These are phyloP conservation scores for Aplosporella prunicola DNA, from an alignment of 2,329 filamentous ascomycete genomes.

Conservation along the genomic window DNA sequence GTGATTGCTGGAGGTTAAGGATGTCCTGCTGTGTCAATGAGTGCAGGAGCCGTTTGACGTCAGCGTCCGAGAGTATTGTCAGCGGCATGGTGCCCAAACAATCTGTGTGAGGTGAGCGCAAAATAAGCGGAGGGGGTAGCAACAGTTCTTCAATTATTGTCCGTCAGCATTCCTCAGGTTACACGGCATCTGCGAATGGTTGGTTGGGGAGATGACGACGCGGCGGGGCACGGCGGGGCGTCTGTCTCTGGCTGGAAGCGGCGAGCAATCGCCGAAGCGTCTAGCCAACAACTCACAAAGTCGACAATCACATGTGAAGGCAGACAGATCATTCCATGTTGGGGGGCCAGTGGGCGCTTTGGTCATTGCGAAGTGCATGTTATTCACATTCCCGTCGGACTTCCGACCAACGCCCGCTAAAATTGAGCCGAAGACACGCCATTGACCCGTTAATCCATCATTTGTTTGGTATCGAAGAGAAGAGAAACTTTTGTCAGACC, in stretches of 20 bases:
- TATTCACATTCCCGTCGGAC: constrained; percentile 9
- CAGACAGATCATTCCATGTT: no score
- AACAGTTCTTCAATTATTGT: no score
- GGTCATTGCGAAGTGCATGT: constrained; percentile 8
- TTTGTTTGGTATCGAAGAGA: constrained; percentile 17
- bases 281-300: no score
- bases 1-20: constrained; percentile 45
- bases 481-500: constrained; percentile 59
- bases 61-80: constrained; percentile 48
- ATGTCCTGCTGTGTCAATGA: constrained; percentile 49
- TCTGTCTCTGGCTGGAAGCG: no score
- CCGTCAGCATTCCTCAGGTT: no score
- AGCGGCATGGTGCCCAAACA: constrained; percentile 42
- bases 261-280: no score
- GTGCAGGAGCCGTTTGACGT: constrained; percentile 47
- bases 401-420: constrained; percentile 24
- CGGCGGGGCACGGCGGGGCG: no score
- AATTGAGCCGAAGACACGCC: constrained; percentile 33
- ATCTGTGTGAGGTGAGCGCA: no score
- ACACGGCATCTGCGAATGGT: no score
- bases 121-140: no score
- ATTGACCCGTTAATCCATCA: constrained; percentile 15
- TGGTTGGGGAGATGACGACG: no score
- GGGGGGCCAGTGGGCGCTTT: constrained; percentile 9
- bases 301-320: no score